Base-by-base conservation (phyloP, 768 basidiomycete genomes). In the Lentinula guzmanii region DNA sequence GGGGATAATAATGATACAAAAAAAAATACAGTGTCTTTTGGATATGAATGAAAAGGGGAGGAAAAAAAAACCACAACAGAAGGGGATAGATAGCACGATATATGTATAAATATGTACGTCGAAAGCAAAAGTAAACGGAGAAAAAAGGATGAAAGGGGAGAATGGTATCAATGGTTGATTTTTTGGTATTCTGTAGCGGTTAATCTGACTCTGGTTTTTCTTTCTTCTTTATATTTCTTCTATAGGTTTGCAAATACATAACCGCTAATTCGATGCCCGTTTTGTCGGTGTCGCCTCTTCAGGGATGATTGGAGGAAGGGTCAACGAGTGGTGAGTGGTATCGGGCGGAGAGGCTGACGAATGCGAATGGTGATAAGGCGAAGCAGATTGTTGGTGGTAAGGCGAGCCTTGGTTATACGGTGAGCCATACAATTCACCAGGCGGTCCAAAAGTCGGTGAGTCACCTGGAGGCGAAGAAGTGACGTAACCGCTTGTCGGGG, bases 1-100 rank as follows among this genome's bases (percentile, higher is more conserved):
- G 43, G 34, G 39, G 37, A 13, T 34, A 28, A 56, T 56, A 56
- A 43, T 56, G 42, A 56, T 56, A 56, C 55, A 56, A 35, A 56
- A 56, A 56, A 56, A 45, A 37, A 55, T 34, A 55, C 21, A 56
- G 6, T 16, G 42, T 43, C 21, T 18, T 48, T 48, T n/a, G 42
- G 13, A n/a, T 43, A 5, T 43, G 42, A 11, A 43, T 43, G 16
- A 43, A 43, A 11, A 24, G 34, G 53, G 21, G 35, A 48, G 21
- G 33, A 46, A n/a, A 46, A 60, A 37, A 61, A 57, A 43, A 37
- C n/a, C 34, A 50, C 39, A 45, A 35, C 28, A 35, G 15, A 9
- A 35, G 0, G 35, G 34, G n/a, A 56, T 15, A 37, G n/a, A 51
- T 50, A 59, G 1, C 50, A 52, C 46, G 52, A 45, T 31, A 61